Percentiles rank a stretch among this genome's conserved stretches.
Conservation (phyloP, 2,329 filamentous ascomycete species). For the Trichoderma afroharzianum region DNA sequence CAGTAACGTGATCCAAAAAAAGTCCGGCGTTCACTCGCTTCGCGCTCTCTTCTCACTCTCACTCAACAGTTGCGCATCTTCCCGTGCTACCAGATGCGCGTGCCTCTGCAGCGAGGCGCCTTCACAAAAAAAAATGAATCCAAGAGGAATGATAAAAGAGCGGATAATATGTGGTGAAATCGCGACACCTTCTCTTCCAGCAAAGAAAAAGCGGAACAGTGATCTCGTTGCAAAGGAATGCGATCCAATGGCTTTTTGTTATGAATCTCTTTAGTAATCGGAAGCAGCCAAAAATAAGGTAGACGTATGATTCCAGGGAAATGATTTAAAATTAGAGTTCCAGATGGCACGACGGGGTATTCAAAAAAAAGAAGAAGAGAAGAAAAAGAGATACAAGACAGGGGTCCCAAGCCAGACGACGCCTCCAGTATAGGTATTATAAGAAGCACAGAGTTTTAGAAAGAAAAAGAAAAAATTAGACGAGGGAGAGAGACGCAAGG, state of each 20-base stretch:
- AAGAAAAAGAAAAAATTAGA: neutral
- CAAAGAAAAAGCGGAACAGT: neutral
- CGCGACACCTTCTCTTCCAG: neutral
- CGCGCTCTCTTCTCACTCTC: neutral
- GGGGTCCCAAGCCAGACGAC: neutral
- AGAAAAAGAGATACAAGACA: neutral
- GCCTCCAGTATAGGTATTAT: neutral
- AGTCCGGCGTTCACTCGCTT: neutral
- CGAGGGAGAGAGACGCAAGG: neutral
- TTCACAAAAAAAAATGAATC: neutral
- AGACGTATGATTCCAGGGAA: neutral
- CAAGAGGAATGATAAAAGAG: neutral
- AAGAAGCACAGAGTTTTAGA: neutral
- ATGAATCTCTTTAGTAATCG: neutral
- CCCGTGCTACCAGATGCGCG: neutral
- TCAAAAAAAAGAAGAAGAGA: neutral
- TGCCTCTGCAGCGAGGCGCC: neutral
- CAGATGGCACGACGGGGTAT: neutral
- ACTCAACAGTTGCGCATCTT: neutral
- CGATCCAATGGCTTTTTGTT: neutral
- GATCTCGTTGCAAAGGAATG: neutral
- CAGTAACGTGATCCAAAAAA: neutral
- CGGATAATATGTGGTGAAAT: neutral
- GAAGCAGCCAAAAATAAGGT: neutral
- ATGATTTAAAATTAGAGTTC: neutral